Conservation (phyloP, 805 yeast genomes). For the Debaryomyces tyrocola region DNA sequence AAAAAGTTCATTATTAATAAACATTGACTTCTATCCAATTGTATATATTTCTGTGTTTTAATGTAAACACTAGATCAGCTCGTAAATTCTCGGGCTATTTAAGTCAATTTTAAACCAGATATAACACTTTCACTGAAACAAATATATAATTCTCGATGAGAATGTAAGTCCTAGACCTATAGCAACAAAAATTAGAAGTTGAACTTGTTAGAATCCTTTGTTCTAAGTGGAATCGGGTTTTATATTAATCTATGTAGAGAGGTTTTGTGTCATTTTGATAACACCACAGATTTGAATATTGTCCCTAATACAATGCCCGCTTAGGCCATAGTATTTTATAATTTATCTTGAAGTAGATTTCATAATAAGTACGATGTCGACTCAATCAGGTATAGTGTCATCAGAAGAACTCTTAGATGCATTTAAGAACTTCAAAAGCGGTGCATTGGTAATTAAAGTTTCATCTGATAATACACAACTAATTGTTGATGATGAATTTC, state of each 20-base stretch:
- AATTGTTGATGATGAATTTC: slow-evolving; percentile 25
- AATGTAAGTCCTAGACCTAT: too few species aligned
- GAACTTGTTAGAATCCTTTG: too few species aligned
- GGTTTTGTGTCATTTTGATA: not conserved
- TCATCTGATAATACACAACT: slow-evolving; percentile 34
- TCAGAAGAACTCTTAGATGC: slow-evolving; percentile 29
- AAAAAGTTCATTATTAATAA: slow-evolving; percentile 1
- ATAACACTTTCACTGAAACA: too few species aligned
- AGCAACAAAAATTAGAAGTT: too few species aligned
- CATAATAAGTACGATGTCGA: slow-evolving; percentile 28
- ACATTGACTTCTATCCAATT: not conserved
- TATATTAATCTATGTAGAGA: not conserved
- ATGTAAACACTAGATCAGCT: too few species aligned
- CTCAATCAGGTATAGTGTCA: slow-evolving; percentile 45
- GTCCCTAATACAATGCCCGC: too few species aligned
- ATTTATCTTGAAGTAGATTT: not conserved
- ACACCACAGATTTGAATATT: too few species aligned
- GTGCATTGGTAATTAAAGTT: slow-evolving; percentile 31
- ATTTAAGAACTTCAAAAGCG: slow-evolving; percentile 20
- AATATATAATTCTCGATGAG: too few species aligned
- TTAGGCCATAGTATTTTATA: too few species aligned
- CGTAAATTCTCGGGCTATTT: too few species aligned
- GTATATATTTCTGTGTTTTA: too few species aligned
- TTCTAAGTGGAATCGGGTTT: not conserved
- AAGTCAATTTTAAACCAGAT: too few species aligned